Evolutionary conservation across 1,284 basidiomycete species (phyloP), one percentile per base, ranked within the genome.

Genomic region (Cryptococcus sp.): DNA sequence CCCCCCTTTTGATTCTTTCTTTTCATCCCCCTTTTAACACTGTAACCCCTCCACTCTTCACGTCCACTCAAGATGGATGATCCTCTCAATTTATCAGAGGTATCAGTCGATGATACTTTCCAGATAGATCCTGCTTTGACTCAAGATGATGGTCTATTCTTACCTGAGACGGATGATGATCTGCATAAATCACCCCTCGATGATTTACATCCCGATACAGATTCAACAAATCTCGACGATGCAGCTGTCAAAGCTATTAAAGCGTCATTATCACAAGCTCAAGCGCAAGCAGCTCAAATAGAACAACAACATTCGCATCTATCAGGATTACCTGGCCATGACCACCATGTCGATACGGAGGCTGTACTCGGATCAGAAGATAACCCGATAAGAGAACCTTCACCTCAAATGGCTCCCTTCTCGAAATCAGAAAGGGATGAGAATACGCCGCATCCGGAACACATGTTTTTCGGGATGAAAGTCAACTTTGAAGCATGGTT

Each of bases 401-500:
- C 54, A 4, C 44, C 61, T 23, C 60, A 64, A 46, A 49, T 65
- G 3, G 69, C 70, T 3, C 71, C 71, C 4, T 71, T 66, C 52
- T 58, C 55, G 10, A 61, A 58, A 43, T 67, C 66, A 8, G 51
- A 64, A 13, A 58, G 72, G n/a, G 58, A 58, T 43, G 65, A 66
- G 6, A 49, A 58, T 5, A 68, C 68, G n/a, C 69, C 69, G 7
- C 60, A 64, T 59, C 73, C 73, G 3, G 56, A 67, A 46, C 50
- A 63, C 33, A 54, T 68, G 4, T 45, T 47, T 10, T 76, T 76
- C 47, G 41, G 47, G 1, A 64, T 55, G 43, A 55, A 62, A 43
- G 56, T 52, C 31, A 59, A 69, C 44, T 76, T 76, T 49, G 60
- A 70, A 0, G 60, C 54, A 4, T 76, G 73, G 73, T 58, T 76